These are phyloP conservation scores for Dictyostelium discoideum DNA, from an alignment of 78 protist species.

Conservation along the genomic window dicty_2.7 NC_007089.4:4097001-4097500, in stretches of 20 bases:
- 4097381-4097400: not conserved
- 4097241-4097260: constrained; percentile 19
- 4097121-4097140: not conserved
- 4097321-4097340: not conserved
- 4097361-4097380: constrained; percentile 4
- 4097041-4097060: too few species aligned
- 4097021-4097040: too few species aligned
- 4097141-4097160: not conserved
- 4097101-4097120: not conserved
- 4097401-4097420: not conserved
- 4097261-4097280: constrained; percentile 25
- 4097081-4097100: not conserved
- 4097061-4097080: not conserved
- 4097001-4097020: not conserved
- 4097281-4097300: not conserved
- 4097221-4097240: not conserved
- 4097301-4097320: not conserved
- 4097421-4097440: not conserved
- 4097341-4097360: not conserved
- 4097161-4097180: not conserved
- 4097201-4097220: not conserved
- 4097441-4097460: not conserved
- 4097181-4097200: not conserved
- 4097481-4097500: not conserved
- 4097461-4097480: not conserved